Evolutionary conservation across 768 basidiomycete species (phyloP), one percentile per base, ranked within the genome.

Genomic region (Pholiota molesta): DNA sequence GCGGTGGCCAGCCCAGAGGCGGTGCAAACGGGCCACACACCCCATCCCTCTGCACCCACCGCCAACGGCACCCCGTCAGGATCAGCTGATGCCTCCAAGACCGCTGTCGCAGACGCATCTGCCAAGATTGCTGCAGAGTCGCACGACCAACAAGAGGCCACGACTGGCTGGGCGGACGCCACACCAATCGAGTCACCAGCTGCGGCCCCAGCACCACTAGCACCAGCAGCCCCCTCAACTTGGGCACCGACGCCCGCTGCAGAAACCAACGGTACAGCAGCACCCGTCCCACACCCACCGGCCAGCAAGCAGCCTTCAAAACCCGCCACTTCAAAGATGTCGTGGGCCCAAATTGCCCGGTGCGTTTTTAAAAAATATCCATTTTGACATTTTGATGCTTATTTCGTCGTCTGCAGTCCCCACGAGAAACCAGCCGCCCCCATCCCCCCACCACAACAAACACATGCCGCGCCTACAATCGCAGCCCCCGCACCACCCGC

Each of bases 271-370:
- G 77, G 76, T n/a, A 74, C 76, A n/a, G 61, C 69, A 21, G n/a
- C 73, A 63, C 71, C 21, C 70, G 69, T 35, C 47, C 35, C 65
- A 37, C 55, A 55, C 54, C 45, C 61, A 13, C 68, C 76, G n/a
- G 59, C 73, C 19, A 70, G 63, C 65, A 81, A 75, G 65, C 73
- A 68, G 60, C 66, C 74, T 14, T 90, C 87, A 75, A 79, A 84
- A 11, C 89, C 91, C 45, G 86, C 89, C 29, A 89, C 84, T 13
- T 86, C 90, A 8, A 92, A 92, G 77, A 74, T 91, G 62, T 93
- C 92, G 37, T 94, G 92, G 92, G 92, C 92, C 8, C 90, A 94
- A 69, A 81, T 94, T 71, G 92, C 92, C 64, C 81, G 88, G 91
- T 90, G 69, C 7, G 82, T 76, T 60, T 29, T 55, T 33, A 49